Evolutionary conservation across 2,329 filamentous ascomycete species (phyloP), one percentile per base, ranked within the genome.

Genomic region (Cryphonectria nitschkei): DNA sequence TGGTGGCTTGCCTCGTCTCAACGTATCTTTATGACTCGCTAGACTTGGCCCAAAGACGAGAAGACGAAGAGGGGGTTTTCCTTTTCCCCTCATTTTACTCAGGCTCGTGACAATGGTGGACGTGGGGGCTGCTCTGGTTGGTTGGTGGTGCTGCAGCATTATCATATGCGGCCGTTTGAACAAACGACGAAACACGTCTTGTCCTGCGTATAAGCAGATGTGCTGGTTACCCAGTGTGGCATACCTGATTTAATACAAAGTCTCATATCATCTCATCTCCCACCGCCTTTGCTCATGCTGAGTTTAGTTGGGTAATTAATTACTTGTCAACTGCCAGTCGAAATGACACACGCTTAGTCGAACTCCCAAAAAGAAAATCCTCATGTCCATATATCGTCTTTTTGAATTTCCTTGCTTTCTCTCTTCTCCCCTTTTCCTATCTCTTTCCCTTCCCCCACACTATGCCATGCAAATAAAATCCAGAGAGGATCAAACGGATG

Each of bases 311-410:
- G 34, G 22, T 39, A 39, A 13, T 39, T 11, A 16, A 34, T 39
- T 19, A 14, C n/a, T 29, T 60, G 16, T 39, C 16, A 61, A 37
- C 39, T 39, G 58, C 58, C 32, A 39, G 4, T 19, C 19, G 9
- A 22, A 22, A 26, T 2, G 19, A 14, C 22, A 19, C 32, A 39
- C 58, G 16, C 32, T 39, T 34, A n/a, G 46, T 50, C 29, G 3
- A 60, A 39, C 61, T 32, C 64, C 14, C 34, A 34, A 69, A 73
- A 72, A 71, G 22, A n/a, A 50, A 50, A 43, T 67, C 73, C 72
- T 74, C 74, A 75, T 75, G 71, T 72, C 74, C 76, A 73, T 74
- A 74, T 70, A 75, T 74, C 73, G 64, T 68, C 65, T 68, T 34
- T 58, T 58, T 32, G 6, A 58, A 32, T 58, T 16, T 39, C 37